Evolutionary conservation across 345 rosid genomes (phyloP).

Genomic region (Corchorus olitorius): DNA sequence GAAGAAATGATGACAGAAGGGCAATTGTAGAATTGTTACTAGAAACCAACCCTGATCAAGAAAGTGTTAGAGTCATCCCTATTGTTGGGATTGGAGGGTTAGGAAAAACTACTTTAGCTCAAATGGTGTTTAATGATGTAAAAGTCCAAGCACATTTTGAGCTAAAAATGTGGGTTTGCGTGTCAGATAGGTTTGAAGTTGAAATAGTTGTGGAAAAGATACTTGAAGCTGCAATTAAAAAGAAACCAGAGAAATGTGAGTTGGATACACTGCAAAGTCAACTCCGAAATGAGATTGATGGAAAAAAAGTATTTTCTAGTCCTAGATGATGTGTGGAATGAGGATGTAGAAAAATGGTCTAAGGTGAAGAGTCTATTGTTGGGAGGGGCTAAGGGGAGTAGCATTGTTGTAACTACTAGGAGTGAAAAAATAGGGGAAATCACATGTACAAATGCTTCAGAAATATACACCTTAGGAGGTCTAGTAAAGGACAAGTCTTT

Average conservation of each 20-base stretch:
- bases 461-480: too few relatives aligned
- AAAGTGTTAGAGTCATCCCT: background rate
- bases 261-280: background rate
- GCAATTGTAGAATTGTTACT: background rate
- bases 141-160: background rate
- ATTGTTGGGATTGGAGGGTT: background rate
- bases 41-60: background rate
- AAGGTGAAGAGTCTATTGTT: background rate
- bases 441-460: too few relatives aligned
- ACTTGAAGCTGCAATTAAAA: background rate
- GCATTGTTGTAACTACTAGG: too few relatives aligned
- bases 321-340: conserved; percentile 3
- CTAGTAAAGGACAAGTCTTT: too few relatives aligned
- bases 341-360: background rate
- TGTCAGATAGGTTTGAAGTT: background rate
- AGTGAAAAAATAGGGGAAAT: too few relatives aligned
- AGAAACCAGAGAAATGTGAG: background rate
- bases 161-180: background rate
- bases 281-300: background rate
- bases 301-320: background rate
- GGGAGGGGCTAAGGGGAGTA: too few relatives aligned
- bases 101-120: background rate
- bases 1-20: background rate
- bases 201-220: background rate
- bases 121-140: background rate